Conservation (phyloP, 768 basidiomycete species). For the Russula olivacea region DNA sequence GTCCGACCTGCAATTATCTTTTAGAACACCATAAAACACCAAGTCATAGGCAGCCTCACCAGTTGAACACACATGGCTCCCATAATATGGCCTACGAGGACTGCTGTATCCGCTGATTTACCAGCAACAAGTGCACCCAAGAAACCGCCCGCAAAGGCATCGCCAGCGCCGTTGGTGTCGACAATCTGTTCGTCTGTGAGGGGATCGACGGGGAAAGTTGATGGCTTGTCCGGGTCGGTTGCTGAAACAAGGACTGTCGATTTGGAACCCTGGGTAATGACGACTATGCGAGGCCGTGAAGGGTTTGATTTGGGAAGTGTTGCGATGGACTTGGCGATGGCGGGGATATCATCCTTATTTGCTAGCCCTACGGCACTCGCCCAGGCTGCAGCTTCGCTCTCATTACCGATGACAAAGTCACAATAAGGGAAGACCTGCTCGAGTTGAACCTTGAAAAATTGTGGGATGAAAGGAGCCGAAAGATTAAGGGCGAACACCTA, state of each 20-base stretch:
- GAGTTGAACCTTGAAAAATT: constrained; percentile 84
- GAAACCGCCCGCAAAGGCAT: constrained; percentile 96
- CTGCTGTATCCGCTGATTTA: constrained; percentile 66
- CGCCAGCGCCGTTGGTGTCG: constrained; percentile 97
- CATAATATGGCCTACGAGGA: constrained; percentile 83
- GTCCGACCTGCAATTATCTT: constrained; percentile 41
- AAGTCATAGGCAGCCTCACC: constrained; percentile 37
- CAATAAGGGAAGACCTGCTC: constrained; percentile 75
- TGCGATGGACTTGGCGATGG: constrained; percentile 75
- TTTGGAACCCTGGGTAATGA: constrained; percentile 87
- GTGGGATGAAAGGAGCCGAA: constrained; percentile 94
- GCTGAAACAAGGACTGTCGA: constrained; percentile 72
- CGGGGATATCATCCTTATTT: constrained; percentile 48
- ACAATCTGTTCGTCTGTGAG: constrained; percentile 65
- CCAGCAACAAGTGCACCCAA: constrained; percentile 78
- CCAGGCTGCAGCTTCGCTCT: constrained; percentile 87
- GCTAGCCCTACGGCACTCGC: constrained; percentile 66
- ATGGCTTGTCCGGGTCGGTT: constrained; percentile 46
- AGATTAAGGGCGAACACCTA: constrained; percentile 90
- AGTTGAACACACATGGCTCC: constrained; percentile 81
- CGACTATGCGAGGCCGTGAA: constrained; percentile 68
- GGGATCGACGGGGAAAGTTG: constrained; percentile 52
- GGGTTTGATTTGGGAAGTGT: constrained; percentile 66
- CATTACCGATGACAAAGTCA: constrained; percentile 95
- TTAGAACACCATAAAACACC: not conserved